Base-by-base conservation (phyloP, 2,329 filamentous ascomycete species). In the Fusarium solani-melongenae region DNA sequence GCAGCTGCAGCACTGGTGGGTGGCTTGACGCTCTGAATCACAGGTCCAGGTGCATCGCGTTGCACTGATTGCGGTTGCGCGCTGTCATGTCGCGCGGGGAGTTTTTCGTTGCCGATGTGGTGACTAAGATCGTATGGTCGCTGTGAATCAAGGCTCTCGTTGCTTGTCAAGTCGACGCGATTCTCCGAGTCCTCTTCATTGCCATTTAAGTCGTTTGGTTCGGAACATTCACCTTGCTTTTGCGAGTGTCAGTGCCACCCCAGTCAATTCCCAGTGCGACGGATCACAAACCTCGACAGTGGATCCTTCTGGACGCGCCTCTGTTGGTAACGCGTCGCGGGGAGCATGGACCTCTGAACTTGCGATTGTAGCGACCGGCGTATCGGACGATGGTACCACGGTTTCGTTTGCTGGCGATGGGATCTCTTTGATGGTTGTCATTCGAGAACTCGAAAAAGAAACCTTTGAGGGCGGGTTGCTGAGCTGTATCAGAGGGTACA, bases 161-260 rank as follows among this genome's bases (percentile, higher is more conserved):
- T 69, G 62, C 38, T 41, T 55, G 22, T 62, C 55, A 44, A 36
- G 59, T 70, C 67, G 66, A 74, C 69, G 66, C 64, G 70, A 59
- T 72, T 61, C 62, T 62, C 56, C 31, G 58, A 66, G 61, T 56
- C 67, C 56, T 69, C 56, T 36, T 39, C 63, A 70, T 67, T 60
- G 49, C 57, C 53, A 39, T 69, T 60, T 17, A 57, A 41, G 44
- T 57, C 67, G 61, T 65, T 62, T 44, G 64, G 44, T 67, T 73
- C 29, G 29, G 64, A 64, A 64, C 68, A 46, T 62, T 55, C 64
- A 71, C 62, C 66, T 78, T 78, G 77, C 77, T 78, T 78, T 77
- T 78, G 71, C 53, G 67, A 57, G 46, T 64, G 71, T 78, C 77
- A 76, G 74, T 77, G 74, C 77, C 76, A 78, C 64, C 77, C 77